Base-by-base conservation (phyloP, 768 basidiomycete species). In the Boletus edulis region DNA sequence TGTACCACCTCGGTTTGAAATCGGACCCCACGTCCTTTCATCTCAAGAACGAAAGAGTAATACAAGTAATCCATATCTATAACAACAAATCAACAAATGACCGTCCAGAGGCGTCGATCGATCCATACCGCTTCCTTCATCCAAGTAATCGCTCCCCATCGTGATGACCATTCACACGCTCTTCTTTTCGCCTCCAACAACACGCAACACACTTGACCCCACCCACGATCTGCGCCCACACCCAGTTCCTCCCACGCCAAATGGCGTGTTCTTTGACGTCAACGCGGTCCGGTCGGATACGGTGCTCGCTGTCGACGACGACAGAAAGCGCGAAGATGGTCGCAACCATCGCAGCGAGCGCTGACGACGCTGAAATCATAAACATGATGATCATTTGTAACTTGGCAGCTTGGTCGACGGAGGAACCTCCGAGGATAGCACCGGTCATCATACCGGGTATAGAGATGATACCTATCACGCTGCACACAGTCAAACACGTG, bases 331-430 rank as follows among this genome's bases (percentile, higher is more conserved):
- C 77, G 40, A 84, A 72, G 52, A 85, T 70, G 1, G 86, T 85
- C 3, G 83, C 81, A 49, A 81, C 73, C 51, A 91, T 84, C 3
- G 85, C 78, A 13, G 87, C 81, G 24, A 95, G 78, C 0, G 86
- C 82, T 0, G 88, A 87, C 54, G 84, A 81, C 0, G 91, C 85
- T 3, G 86, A 85, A 43, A 94, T 91, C 87, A 94, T 90, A 72
- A 95, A 94, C 85, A 94, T 90, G 73, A 95, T 91, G 54, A 95
- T 85, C 87, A 94, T 94, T 62, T 94, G 94, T 15, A 94, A 73
- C 49, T 85, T 83, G 3, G 90, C 90, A 0, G 93, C 94, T 70
- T 92, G 91, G 18, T 90, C 79, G 40, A 94, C 89, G 31, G 86
- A 85, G 12, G 89, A 82, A 0, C 92, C 93, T 13, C 90, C 94